Evolutionary conservation across 2,329 filamentous ascomycete genomes (phyloP).

Genomic region (Acephala macrosclerotiorum): DNA sequence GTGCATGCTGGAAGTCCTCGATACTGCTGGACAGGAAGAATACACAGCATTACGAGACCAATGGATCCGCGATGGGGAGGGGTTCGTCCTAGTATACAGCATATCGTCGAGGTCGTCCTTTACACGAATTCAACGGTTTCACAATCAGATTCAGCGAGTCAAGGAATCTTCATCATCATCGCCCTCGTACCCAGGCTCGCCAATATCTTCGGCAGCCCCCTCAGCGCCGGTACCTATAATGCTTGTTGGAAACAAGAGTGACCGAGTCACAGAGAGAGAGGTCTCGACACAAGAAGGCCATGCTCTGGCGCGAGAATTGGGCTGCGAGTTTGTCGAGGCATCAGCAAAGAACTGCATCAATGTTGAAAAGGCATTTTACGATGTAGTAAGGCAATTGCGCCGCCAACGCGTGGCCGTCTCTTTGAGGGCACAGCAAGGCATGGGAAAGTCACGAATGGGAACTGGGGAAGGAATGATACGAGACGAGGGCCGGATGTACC

Average conservation of each 20-base stretch:
- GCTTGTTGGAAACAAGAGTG: conserved; percentile 98
- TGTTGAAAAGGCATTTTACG: conserved; percentile 97
- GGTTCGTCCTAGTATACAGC: conserved; percentile 97
- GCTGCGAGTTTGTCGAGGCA: conserved; percentile 96
- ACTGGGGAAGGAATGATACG: conserved; percentile 36
- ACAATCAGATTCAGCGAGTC: conserved; percentile 95
- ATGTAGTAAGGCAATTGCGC: conserved; percentile 90
- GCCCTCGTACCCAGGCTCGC: conserved; percentile 79
- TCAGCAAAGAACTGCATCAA: conserved; percentile 99
- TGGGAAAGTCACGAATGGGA: conserved; percentile 35
- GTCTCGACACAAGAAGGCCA: conserved; percentile 97
- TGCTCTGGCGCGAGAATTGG: conserved; percentile 87
- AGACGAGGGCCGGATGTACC: conserved; percentile 40
- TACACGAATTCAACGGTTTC: conserved; percentile 91
- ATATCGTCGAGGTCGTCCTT: conserved; percentile 98
- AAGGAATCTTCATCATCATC: conserved; percentile 88
- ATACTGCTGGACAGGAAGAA: conserved; percentile 98
- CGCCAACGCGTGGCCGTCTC: conserved; percentile 70
- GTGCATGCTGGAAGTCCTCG: conserved; percentile 96
- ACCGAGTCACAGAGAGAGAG: conserved; percentile 93
- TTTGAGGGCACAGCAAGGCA: conserved; percentile 29
- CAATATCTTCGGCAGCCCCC: conserved; percentile 62
- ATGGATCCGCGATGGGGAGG: conserved; percentile 98
- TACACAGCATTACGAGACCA: conserved; percentile 96
- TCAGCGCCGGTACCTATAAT: conserved; percentile 83